Conservation (phyloP, 495 filamentous ascomycete genomes). For the Aspergillus conjunctus region DNA sequence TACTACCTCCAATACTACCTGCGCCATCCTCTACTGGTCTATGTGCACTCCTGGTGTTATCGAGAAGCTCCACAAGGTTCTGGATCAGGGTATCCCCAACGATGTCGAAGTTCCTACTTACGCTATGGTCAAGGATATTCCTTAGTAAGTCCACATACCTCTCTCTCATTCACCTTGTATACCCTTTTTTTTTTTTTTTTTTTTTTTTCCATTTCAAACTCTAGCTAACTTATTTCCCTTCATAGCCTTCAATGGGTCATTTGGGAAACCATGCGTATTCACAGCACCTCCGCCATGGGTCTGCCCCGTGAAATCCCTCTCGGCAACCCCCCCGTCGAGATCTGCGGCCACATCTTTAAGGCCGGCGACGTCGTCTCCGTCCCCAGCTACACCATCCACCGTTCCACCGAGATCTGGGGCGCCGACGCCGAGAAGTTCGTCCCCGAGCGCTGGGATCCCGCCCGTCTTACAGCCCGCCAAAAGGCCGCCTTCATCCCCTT, state of each 20-base stretch:
- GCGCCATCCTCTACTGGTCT: conserved; percentile 80
- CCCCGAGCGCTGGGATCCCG: conserved; percentile 73
- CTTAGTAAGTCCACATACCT: conserved; percentile 60
- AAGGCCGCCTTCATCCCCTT: conserved; percentile 87
- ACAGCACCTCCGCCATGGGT: conserved; percentile 85
- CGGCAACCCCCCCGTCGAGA: conserved; percentile 55
- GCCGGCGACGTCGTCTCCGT: conserved; percentile 79
- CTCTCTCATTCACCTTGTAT: background rate
- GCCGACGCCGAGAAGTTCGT: conserved; percentile 74
- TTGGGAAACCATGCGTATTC: conserved; percentile 86
- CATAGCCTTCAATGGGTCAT: conserved; percentile 70
- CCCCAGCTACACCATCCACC: conserved; percentile 87
- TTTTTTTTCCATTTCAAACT: background rate
- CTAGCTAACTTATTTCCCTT: conserved; percentile 10
- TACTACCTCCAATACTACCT: conserved; percentile 87
- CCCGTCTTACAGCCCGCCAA: conserved; percentile 60
- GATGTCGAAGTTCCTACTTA: conserved; percentile 66
- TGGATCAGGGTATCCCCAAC: conserved; percentile 68
- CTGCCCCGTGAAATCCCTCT: conserved; percentile 79
- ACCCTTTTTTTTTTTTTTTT: background rate
- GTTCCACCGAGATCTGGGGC: conserved; percentile 81
- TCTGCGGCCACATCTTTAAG: conserved; percentile 66
- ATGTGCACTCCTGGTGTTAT: conserved; percentile 71
- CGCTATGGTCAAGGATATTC: conserved; percentile 72
- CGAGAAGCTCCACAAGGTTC: conserved; percentile 66